Base-by-base conservation (phyloP, 345 rosid species). In the Gossypium herbaceum region DNA sequence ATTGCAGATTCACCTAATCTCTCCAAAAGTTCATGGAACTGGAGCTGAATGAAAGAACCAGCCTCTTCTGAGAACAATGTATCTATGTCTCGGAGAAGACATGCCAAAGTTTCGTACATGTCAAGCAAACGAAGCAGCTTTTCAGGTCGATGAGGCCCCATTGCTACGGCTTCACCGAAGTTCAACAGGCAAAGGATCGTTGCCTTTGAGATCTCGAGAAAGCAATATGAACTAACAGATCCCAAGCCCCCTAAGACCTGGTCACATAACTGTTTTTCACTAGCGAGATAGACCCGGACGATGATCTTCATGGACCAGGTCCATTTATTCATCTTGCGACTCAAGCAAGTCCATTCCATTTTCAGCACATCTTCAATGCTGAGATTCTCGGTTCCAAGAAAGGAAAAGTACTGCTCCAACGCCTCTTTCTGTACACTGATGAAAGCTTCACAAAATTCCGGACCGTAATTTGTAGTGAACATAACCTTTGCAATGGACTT, bases 81-180 rank as follows among this genome's bases (percentile, higher is more conserved):
- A 58, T 58, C 63, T 58, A 58, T 58, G 63, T 24, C 39, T 22
- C 15, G 63, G 8, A 59, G 39, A 24, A 86, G 83, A 77, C 84
- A 87, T 43, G 87, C 68, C 51, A 89, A 79, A 67, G 73, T 85
- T 72, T 90, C 91, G 7, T 87, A 91, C 93, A 92, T 89, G 74
- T 90, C 87, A 25, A 94, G 90, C 81, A 88, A 78, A 59, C 87
- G 71, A 71, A 87, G 83, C 62, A 92, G 81, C 84, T 81, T 89
- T 82, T 94, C 98, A 2, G 90, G 89, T 76, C 76, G 80, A 71
- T 65, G 64, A 19, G 90, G 81, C 50, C 87, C 84, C 83, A 91
- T 77, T 17, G 87, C 79, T 48, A 91, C 64, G 10, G 94, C 93
- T 82, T 92, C 93, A 22, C 97, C 94, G 11, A 90, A 94, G 81